phyloP scores from a whole-genome alignment of 352 stramenopile genomes.

The Phytophthora parvispora region DNA sequence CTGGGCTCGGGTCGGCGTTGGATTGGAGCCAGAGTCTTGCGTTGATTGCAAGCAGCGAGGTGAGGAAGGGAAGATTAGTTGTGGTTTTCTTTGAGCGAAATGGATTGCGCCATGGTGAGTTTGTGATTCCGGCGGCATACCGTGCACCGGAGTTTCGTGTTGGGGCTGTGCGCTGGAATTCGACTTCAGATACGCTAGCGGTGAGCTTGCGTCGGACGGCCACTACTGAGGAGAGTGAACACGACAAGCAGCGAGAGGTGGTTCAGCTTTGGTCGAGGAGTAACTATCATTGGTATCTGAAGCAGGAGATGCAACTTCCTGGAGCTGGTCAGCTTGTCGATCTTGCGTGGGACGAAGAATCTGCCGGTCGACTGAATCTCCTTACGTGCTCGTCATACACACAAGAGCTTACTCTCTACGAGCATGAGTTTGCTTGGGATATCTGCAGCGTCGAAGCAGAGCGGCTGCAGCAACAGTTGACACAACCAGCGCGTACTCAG shows the following conservation, averaged over 20 bases:
- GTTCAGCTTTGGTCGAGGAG: slow-evolving; percentile 81
- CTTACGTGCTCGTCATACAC: slow-evolving; percentile 26
- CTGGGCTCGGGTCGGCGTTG: slow-evolving; percentile 50
- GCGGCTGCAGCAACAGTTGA: neutral
- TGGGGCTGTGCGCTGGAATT: slow-evolving; percentile 64
- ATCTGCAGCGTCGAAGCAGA: slow-evolving; percentile 34
- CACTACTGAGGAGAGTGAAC: neutral
- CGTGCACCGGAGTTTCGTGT: slow-evolving; percentile 39
- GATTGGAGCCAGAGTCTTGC: slow-evolving; percentile 84
- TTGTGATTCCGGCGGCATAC: slow-evolving; percentile 60
- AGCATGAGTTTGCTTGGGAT: slow-evolving; percentile 72
- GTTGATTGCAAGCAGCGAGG: slow-evolving; percentile 74
- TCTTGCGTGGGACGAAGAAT: slow-evolving; percentile 72
- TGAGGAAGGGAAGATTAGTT: slow-evolving; percentile 59
- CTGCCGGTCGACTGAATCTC: slow-evolving; percentile 46
- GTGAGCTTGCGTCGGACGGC: slow-evolving; percentile 43
- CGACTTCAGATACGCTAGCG: slow-evolving; percentile 73
- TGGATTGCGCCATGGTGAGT: slow-evolving; percentile 83
- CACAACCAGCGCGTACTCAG: neutral
- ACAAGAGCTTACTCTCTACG: slow-evolving; percentile 33
- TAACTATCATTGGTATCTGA: slow-evolving; percentile 91
- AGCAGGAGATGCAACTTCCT: slow-evolving; percentile 62
- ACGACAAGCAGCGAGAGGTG: slow-evolving; percentile 9
- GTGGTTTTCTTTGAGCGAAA: slow-evolving; percentile 91
- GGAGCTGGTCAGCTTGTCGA: slow-evolving; percentile 28